Evolutionary conservation across 306 rosid species (phyloP).

Genomic region (Lithocarpus polystachyus): DNA sequence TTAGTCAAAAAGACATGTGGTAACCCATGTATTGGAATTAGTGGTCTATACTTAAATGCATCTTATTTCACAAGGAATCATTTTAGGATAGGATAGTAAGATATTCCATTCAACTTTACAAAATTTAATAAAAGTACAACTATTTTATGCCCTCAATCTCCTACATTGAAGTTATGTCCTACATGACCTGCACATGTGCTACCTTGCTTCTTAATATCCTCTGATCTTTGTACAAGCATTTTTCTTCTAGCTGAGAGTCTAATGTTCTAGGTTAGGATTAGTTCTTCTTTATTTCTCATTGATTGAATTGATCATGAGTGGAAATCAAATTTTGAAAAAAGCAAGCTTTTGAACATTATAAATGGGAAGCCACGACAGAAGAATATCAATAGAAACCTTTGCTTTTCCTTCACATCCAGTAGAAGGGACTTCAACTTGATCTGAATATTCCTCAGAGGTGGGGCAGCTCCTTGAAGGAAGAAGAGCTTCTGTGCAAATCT

Average conservation of each 20-base stretch:
- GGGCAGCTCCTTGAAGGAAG: background rate
- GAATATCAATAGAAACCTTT: conserved; percentile 16
- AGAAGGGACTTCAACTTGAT: conserved; percentile 31
- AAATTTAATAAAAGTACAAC: background rate
- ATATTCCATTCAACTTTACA: no score
- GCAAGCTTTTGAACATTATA: background rate
- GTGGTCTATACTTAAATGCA: no score
- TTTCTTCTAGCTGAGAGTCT: no score
- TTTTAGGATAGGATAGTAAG: no score
- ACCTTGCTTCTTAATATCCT: no score
- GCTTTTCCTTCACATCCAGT: background rate
- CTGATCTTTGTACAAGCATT: no score
- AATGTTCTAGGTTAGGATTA: no score
- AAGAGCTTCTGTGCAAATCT: conserved; percentile 11
- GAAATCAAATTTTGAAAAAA: background rate
- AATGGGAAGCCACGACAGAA: background rate
- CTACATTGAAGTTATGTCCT: background rate
- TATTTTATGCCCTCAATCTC: background rate
- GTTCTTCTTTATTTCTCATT: background rate
- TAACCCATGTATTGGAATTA: no score
- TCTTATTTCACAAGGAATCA: no score
- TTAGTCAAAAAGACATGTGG: no score
- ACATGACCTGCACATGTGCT: no score
- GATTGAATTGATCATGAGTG: background rate
- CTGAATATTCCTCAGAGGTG: conserved; percentile 15